Conservation (phyloP, 2,329 filamentous ascomycete genomes). For the Thyridium curvatum region DNA sequence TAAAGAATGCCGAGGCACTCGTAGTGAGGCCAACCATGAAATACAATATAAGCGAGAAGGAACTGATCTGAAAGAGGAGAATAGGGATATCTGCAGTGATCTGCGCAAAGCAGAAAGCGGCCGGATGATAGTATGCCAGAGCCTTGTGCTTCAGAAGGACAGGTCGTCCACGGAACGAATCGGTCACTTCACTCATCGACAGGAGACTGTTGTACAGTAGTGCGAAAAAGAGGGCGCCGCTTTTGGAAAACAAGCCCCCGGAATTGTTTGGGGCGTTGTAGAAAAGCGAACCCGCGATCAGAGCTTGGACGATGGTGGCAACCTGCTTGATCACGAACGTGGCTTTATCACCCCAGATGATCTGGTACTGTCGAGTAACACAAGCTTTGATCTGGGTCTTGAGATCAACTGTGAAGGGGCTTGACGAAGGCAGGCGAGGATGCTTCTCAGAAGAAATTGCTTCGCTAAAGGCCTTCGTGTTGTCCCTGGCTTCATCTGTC, state of each 20-base stretch:
- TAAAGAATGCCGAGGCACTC: conserved; percentile 61
- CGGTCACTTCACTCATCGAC: conserved; percentile 72
- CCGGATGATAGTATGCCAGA: conserved; percentile 47
- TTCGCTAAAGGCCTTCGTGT: conserved; percentile 47
- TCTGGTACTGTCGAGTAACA: conserved; percentile 70
- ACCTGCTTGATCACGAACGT: conserved; percentile 74
- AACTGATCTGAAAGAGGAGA: conserved; percentile 57
- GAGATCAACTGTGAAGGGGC: conserved; percentile 70
- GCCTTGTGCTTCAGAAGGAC: conserved; percentile 45
- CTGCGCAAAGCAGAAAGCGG: conserved; percentile 50
- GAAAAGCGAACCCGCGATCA: conserved; percentile 76
- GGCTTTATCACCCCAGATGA: conserved; percentile 68
- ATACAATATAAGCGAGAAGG: conserved; percentile 69
- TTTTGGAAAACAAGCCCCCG: conserved; percentile 53
- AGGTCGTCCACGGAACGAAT: conserved; percentile 63
- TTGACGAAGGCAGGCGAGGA: conserved; percentile 43
- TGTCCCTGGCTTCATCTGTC: conserved; percentile 36
- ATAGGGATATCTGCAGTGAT: conserved; percentile 53
- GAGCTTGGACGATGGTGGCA: conserved; percentile 65
- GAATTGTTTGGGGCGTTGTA: conserved; percentile 58
- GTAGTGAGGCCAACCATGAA: conserved; percentile 69
- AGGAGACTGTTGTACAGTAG: conserved; percentile 55
- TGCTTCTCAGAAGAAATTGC: conserved; percentile 48
- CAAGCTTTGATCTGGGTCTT: conserved; percentile 61
- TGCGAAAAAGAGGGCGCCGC: conserved; percentile 42